Evolutionary conservation across 345 rosid species (phyloP), one percentile per base, ranked within the genome.

Genomic region (Hibiscus mutabilis): DNA sequence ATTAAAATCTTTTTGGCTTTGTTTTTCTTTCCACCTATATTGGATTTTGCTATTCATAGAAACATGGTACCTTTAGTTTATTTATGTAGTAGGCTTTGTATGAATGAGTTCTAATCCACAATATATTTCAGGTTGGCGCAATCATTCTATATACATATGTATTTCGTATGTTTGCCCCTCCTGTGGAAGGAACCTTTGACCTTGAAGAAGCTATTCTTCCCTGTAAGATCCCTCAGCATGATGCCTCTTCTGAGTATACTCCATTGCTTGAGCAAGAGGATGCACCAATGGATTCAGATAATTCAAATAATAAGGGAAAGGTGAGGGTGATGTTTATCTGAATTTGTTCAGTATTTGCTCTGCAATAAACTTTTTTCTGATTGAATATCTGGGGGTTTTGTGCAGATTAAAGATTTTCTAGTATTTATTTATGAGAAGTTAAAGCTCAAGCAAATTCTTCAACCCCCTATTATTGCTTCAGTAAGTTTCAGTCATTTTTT

Each of bases 401-500:
- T 85, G 78, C 86, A 96, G 97, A 74, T 96, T 21, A 77, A 80
- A 76, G 71, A 65, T 47, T 11, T 96, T 76, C 79, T 89, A 9
- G 78, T 60, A 49, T 91, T 81, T 47, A 56, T 96, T 49, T 89
- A 83, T 69, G 89, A 92, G 62, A 96, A 89, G 79, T 82, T 96
- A 84, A 96, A 92, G 86, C 92, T 96, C 73, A 89, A 96, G 85
- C 99, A 91, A 86, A 86, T 92, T 68, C 85, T 92, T 81, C 97
- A 92, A 71, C 97, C 98, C 31, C 88, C 99, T 37, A 92, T 96
- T 55, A 72, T 92, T 85, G 98, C 99, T 78, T 96, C 98, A 6
- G 98, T 96, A 82, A 84, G 96, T 81, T 71, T 72, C 75, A 53
- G 60, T 56, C 29, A 18, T 65, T 68, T 68, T 15, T 66, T 55